Conservation (phyloP, 202 grass and related monocot genomes). For the Carex sylvatica region DNA sequence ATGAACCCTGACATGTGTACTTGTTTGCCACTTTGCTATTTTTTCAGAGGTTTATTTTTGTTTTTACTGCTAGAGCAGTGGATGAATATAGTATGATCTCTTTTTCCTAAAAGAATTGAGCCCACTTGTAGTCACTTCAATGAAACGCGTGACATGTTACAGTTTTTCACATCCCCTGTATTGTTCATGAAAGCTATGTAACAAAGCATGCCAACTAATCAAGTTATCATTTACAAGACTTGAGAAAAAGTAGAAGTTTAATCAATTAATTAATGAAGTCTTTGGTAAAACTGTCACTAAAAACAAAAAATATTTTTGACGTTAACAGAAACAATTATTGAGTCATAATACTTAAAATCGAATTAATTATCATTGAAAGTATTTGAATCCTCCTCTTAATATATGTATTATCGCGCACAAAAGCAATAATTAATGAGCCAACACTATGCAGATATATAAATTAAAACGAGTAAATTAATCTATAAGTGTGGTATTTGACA, state of each 20-base stretch:
- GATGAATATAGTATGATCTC: neutral
- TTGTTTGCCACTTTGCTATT: constrained; percentile 31
- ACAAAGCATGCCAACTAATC: constrained; percentile 8
- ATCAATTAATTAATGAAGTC: neutral
- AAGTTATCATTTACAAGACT: neutral
- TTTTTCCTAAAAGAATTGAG: constrained; percentile 2
- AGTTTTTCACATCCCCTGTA: constrained; percentile 5
- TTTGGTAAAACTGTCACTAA: neutral
- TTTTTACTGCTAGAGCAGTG: neutral
- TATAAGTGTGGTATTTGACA: too few species aligned
- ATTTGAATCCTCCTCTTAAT: too few species aligned
- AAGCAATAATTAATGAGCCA: too few species aligned
- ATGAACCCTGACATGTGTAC: constrained; percentile 29
- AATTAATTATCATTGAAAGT: too few species aligned
- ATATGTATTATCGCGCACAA: too few species aligned
- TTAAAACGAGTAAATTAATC: too few species aligned
- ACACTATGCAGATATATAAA: too few species aligned
- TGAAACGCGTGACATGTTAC: neutral
- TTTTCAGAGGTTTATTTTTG: constrained; percentile 4
- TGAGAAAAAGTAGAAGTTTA: neutral
- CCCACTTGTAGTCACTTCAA: constrained; percentile 26
- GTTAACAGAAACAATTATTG: too few species aligned
- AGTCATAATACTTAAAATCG: too few species aligned
- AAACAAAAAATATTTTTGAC: neutral
- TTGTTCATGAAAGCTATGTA: constrained; percentile 26